Conservation (phyloP, 352 stramenopile species). For the Aphanomyces astaci region DNA sequence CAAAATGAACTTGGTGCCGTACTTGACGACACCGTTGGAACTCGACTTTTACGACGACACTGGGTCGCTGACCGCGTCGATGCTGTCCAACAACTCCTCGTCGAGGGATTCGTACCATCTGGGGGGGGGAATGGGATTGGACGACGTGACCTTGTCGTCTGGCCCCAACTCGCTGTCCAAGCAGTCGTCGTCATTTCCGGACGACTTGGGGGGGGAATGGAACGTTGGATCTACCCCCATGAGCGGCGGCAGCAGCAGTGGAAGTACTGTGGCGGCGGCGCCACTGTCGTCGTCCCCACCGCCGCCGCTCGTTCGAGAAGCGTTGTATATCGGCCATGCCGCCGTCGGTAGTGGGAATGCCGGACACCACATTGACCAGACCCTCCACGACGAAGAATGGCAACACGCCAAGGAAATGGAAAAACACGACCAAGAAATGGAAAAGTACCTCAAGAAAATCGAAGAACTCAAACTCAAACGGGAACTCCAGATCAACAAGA, state of each 20-base stretch:
- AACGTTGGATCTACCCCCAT: background rate
- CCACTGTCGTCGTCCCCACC: background rate
- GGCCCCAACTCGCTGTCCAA: conserved; percentile 1
- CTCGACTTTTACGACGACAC: conserved; percentile 1
- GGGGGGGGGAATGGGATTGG: too few relatives aligned
- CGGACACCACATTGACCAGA: background rate
- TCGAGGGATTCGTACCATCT: conserved; percentile 1
- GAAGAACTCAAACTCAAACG: conserved; percentile 73
- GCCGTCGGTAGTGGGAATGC: background rate
- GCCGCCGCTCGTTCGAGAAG: too few relatives aligned
- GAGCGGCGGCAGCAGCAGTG: conserved; percentile 29
- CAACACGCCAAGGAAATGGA: conserved; percentile 43
- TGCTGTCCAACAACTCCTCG: conserved; percentile 6
- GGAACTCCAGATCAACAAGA: conserved; percentile 12
- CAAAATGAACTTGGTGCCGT: conserved; percentile 64
- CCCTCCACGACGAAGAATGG: conserved; percentile 2
- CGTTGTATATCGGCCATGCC: too few relatives aligned
- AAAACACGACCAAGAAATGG: conserved; percentile 76
- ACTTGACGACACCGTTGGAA: conserved; percentile 5
- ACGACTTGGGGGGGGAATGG: background rate
- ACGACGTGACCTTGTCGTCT: background rate
- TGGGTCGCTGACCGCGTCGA: background rate
- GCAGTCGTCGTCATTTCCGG: conserved; percentile 6
- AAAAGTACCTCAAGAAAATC: conserved; percentile 75
- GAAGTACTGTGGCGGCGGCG: conserved; percentile 5